Evolutionary conservation across 2,329 filamentous ascomycete species (phyloP), one percentile per base, ranked within the genome.

Genomic region (Aspergillus tubingensis): DNA sequence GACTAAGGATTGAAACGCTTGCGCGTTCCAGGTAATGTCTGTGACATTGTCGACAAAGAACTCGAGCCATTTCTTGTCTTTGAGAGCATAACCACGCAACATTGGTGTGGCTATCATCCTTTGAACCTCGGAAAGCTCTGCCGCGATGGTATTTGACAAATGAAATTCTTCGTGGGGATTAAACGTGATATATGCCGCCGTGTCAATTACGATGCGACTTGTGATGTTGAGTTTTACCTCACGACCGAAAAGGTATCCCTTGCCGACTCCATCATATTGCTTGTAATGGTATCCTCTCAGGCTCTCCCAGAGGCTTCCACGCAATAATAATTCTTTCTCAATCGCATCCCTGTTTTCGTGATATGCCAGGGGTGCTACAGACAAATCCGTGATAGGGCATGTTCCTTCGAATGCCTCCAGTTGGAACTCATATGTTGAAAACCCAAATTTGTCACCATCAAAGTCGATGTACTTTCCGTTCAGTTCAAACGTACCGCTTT

Each of bases 131-230:
- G 70, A 73, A 27, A 81, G 66, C 5, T 80, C 66, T 8, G 62
- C 8, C 56, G 5, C 60, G 60, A 3, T 64, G n/a, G 3, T 15
- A 15, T 17, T 8, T 8, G 7, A 10, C 5, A 36, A 27, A 17
- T 63, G 60, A 77, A 41, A 2, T n/a, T 15, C 38, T 41, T 41
- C 38, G 13, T 41, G 73, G 0, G 81, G 79, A 39, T 82, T 78
- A 70, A 83, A 84, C 2, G 68, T 70, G 43, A 78, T 79, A 68
- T 75, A 84, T 39, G 81, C 82, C 77, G 0, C 13, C 13, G 78
- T 77, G 61, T 85, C 83, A 49, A 85, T 80, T 44, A 85, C 78
- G 25, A 85, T 78, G 19, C 82, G 76, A 15, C 38, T 17, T 15
- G 15, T 41, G 38, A 41, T 41, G 38, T 41, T 8, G 38, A n/a